A percentile compares a stretch with the other conserved stretches of the same genome.
These are phyloP conservation scores for Cytidiella melzeri DNA, from an alignment of 768 basidiomycete genomes.

Conservation along the genomic window DNA sequence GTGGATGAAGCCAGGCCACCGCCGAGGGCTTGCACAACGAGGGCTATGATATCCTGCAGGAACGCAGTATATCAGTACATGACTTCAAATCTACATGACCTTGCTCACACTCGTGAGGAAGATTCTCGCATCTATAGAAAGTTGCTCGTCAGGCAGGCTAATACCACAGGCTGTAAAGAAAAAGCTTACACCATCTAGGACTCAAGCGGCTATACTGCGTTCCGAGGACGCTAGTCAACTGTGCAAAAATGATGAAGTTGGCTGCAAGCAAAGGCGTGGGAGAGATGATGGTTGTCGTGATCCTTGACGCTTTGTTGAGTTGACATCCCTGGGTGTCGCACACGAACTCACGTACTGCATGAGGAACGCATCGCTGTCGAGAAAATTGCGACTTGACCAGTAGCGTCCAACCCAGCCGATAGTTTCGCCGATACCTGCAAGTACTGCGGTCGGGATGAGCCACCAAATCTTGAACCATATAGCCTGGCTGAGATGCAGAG, in stretches of 20 bases:
- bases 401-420: constrained; percentile 34
- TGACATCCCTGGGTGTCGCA: too few species aligned
- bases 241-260: constrained; percentile 52
- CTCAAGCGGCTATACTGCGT: constrained; percentile 39
- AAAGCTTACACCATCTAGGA: constrained; percentile 36
- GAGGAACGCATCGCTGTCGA: constrained; percentile 29
- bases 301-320: too few species aligned
- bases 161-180: too few species aligned
- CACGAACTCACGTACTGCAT: constrained; percentile 39
- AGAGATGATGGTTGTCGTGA: constrained; percentile 46
- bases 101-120: constrained; percentile 32
- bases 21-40: constrained; percentile 58
- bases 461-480: constrained; percentile 28
- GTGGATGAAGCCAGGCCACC: constrained; percentile 46
- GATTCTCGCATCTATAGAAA: constrained; percentile 33
- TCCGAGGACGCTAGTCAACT: constrained; percentile 39
- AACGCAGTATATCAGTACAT: neutral
- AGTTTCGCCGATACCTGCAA: constrained; percentile 29
- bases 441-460: constrained; percentile 27
- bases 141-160: too few species aligned
- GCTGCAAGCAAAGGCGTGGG: constrained; percentile 57
- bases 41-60: constrained; percentile 44
- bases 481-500: constrained; percentile 23
- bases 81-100: neutral
- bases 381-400: constrained; percentile 26